Conservation (phyloP, 164 flowering plant species). For the Chloranthus sessilifolius region DNA sequence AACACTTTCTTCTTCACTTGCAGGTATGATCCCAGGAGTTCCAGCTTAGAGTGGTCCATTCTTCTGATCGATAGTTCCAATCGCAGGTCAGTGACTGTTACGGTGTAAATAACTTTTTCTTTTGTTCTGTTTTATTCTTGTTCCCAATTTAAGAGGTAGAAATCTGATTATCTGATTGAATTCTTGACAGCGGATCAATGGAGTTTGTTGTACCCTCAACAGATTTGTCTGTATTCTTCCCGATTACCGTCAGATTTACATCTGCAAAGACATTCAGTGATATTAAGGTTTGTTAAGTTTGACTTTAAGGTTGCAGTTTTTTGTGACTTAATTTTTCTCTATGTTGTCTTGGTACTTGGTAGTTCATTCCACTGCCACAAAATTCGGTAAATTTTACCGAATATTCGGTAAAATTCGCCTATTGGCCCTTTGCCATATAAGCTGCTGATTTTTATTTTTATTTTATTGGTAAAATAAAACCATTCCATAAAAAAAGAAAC, state of each 20-base stretch:
- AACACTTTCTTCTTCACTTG: slow-evolving; percentile 8
- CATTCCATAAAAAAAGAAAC: too few relatives aligned
- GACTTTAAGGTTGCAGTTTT: neutral
- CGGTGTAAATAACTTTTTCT: neutral
- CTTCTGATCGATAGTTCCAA: slow-evolving; percentile 85
- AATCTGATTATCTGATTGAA: neutral
- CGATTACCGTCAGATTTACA: slow-evolving; percentile 78
- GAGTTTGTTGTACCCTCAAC: slow-evolving; percentile 96
- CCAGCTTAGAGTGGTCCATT: slow-evolving; percentile 88
- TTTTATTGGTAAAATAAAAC: too few relatives aligned
- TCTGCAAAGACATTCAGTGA: slow-evolving; percentile 86
- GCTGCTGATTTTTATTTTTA: too few relatives aligned
- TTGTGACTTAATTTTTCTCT: neutral
- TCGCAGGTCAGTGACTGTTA: slow-evolving; percentile 55
- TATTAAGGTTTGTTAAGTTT: slow-evolving; percentile 54
- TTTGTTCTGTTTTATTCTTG: neutral
- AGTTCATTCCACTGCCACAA: too few relatives aligned
- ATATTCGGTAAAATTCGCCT: too few relatives aligned
- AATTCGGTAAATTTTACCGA: too few relatives aligned
- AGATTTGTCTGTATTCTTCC: slow-evolving; percentile 82
- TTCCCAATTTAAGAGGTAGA: neutral
- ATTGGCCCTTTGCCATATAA: too few relatives aligned
- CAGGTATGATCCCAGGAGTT: slow-evolving; percentile 83
- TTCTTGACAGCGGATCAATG: slow-evolving; percentile 85
- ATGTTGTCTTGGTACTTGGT: neutral